Percentiles rank a stretch among this genome's conserved stretches.
phyloP scores from a whole-genome alignment of 2,329 filamentous ascomycete species.

The Aspergillus ibericus region DNA sequence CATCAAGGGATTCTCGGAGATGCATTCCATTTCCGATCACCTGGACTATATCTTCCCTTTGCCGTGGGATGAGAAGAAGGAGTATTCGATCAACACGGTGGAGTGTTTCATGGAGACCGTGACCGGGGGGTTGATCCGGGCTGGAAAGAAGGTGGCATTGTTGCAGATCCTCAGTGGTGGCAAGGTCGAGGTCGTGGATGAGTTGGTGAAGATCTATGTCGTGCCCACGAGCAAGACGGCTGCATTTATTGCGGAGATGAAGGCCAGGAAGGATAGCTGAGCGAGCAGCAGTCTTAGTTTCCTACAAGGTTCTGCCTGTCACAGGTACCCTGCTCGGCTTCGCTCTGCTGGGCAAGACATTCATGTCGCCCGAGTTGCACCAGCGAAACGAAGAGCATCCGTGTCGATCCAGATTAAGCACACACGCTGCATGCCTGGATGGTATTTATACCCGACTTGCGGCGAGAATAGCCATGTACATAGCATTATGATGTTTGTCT shows the following conservation, averaged over 20 bases:
- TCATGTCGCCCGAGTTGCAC: too few species aligned
- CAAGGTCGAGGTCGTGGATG: constrained; percentile 84
- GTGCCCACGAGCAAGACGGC: constrained; percentile 70
- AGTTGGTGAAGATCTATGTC: constrained; percentile 77
- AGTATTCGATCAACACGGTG: constrained; percentile 66
- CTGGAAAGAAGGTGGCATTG: constrained; percentile 79
- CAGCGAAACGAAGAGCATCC: too few species aligned
- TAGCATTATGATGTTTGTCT: too few species aligned
- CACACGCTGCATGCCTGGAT: too few species aligned
- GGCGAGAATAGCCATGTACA: too few species aligned
- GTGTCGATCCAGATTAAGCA: too few species aligned
- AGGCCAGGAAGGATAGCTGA: constrained; percentile 61
- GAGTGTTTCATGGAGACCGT: constrained; percentile 89
- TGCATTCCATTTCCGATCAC: constrained; percentile 72
- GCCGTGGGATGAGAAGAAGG: constrained; percentile 74
- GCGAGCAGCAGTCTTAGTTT: not conserved
- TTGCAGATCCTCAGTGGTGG: constrained; percentile 72
- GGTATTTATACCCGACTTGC: too few species aligned
- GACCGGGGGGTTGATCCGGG: constrained; percentile 78
- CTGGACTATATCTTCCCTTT: constrained; percentile 81
- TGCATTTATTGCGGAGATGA: constrained; percentile 82
- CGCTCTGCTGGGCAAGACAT: too few species aligned
- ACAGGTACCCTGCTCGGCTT: not conserved
- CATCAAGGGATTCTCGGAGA: constrained; percentile 81
- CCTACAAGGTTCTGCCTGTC: not conserved